Evolutionary conservation across 805 yeast genomes (phyloP).

Genomic region (Peterozyma toletana): DNA sequence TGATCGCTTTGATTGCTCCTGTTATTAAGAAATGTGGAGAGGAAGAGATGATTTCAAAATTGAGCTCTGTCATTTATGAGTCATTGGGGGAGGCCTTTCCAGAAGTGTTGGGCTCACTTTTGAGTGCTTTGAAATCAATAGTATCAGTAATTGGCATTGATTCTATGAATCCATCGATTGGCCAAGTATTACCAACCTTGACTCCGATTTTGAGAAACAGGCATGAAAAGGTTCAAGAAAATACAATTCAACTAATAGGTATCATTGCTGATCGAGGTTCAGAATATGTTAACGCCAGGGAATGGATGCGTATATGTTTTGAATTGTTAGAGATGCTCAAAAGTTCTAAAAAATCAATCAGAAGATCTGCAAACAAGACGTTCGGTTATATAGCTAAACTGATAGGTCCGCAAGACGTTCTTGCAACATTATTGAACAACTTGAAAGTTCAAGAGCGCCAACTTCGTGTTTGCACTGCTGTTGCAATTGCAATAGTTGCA

Average conservation of each 20-base stretch:
- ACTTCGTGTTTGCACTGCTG: conserved; percentile 93
- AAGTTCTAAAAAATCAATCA: conserved; percentile 66
- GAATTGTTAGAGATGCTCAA: conserved; percentile 85
- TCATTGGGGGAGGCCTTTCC: conserved; percentile 93
- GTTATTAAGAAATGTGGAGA: conserved; percentile 61
- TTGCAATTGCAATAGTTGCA: conserved; percentile 95
- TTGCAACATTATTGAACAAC: conserved; percentile 77
- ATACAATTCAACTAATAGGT: conserved; percentile 73
- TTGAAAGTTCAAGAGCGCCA: conserved; percentile 93
- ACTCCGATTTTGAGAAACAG: conserved; percentile 88
- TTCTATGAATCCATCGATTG: conserved; percentile 69
- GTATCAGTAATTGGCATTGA: conserved; percentile 53
- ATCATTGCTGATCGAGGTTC: conserved; percentile 74
- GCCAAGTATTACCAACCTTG: conserved; percentile 77
- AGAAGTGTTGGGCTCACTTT: conserved; percentile 81
- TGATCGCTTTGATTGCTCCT: conserved; percentile 60
- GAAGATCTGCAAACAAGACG: conserved; percentile 82
- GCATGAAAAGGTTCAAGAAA: conserved; percentile 86
- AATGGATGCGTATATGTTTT: conserved; percentile 96
- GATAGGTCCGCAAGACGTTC: conserved; percentile 92
- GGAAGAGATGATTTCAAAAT: conserved; percentile 51
- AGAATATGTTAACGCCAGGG: conserved; percentile 80
- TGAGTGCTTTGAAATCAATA: conserved; percentile 63
- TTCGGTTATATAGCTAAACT: conserved; percentile 89
- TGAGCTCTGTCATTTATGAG: conserved; percentile 77